A percentile compares a stretch with the other conserved stretches of the same genome.
Conservation (phyloP, 257 asterid species). For the Nyctanthes arbortristis region DNA sequence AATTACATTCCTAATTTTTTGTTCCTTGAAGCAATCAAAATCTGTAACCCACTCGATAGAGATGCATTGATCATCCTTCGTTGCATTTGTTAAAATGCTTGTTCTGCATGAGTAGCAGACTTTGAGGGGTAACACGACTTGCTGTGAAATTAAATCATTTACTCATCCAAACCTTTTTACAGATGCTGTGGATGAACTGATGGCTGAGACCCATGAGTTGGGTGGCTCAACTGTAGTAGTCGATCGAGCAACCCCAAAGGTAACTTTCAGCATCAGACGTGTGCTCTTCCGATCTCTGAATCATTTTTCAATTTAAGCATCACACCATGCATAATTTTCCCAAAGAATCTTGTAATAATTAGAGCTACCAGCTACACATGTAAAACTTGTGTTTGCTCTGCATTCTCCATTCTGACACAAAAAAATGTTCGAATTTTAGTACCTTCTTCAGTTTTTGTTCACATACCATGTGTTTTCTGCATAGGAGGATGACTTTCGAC, state of each 20-base stretch:
- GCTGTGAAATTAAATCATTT: constrained; percentile 14
- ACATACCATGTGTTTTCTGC: background rate
- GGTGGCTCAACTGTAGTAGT: constrained; percentile 95
- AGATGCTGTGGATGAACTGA: constrained; percentile 97
- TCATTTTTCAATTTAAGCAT: background rate
- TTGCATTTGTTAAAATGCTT: constrained; percentile 11
- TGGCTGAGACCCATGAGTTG: constrained; percentile 86
- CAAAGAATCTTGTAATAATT: background rate
- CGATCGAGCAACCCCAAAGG: constrained; percentile 99
- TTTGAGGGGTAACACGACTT: background rate
- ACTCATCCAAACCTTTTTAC: constrained; percentile 30
- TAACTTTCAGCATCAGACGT: constrained; percentile 13
- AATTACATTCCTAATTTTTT: background rate
- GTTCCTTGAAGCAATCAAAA: background rate
- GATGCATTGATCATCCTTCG: background rate
- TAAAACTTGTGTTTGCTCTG: background rate
- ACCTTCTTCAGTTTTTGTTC: background rate
- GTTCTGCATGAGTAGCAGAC: constrained; percentile 14
- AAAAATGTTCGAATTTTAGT: background rate
- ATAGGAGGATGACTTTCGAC: constrained; percentile 88
- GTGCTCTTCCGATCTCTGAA: background rate
- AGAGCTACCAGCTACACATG: background rate
- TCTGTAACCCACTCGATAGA: background rate
- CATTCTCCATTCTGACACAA: background rate
- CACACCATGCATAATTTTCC: constrained; percentile 8